Base-by-base conservation (phyloP, 1,139 yeast genomes). In the Nakaseomyces nivariensis region DNA sequence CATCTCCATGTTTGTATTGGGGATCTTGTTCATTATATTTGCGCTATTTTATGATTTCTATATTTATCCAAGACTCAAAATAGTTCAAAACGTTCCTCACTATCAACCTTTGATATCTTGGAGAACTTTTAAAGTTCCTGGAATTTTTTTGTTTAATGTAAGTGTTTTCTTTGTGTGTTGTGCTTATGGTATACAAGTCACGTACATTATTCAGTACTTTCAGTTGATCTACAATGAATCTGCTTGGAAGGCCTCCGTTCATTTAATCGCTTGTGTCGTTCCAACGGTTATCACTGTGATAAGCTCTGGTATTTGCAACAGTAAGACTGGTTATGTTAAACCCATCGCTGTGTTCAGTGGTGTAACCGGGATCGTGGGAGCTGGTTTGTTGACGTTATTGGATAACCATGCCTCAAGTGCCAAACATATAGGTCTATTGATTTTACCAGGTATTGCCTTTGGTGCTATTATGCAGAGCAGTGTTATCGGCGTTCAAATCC, bases 221-320 rank as follows among this genome's bases (percentile, higher is more conserved):
- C 64, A 61, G 52, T 34, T 61, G 43, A 52, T 61, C 24, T 52
- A 48, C 43, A 48, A 55, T 33, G 48, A 55, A 29, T 41, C 56
- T 24, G 77, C 87, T 1, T 74, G 78, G 69, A 70, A 72, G 52
- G 77, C 87, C 0, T 86, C 88, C 37, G 67, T 81, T 41, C 76
- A 76, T 54, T 62, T 80, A 54, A 63, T 82, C 32, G 83, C 87
- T 1, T 56, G 74, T 55, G 72, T 81, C 43, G 62, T 82, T 33
- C 66, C 82, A 1, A 75, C 79, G 4, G 73, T 82, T 4, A 41
- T 80, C 4, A 55, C 77, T 1, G 73, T 82, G 1, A 64, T 76
- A 1, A 41, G 63, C 11, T 70, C 72, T 38, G 86, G 85, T 31
- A 55, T 74, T 1, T 55, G 73, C 44, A 71, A 80, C 54, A 67